Evolutionary conservation across 169 alveolate species (phyloP).

Genomic region (Prorocentrum cordatum): DNA sequence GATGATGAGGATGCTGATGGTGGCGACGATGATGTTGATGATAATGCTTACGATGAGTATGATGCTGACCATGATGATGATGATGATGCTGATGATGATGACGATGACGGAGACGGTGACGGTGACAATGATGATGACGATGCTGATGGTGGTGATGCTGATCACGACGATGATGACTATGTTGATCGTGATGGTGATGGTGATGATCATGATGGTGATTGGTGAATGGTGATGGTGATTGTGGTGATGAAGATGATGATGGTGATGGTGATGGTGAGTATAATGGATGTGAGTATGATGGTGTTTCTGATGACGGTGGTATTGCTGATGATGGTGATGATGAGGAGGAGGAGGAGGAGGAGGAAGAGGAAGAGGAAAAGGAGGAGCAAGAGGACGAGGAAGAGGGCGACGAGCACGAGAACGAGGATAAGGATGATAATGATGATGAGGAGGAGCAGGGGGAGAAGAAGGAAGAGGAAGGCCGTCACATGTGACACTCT

Average conservation of each 20-base stretch:
- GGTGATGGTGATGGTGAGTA: not conserved
- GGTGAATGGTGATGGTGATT: not conserved
- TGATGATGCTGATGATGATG: not conserved
- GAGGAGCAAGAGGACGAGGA: no score
- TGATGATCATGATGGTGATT: not conserved
- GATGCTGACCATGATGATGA: not conserved
- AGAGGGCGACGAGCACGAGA: no score
- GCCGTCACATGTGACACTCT: no score
- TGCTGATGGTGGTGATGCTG: not conserved
- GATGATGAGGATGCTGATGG: not conserved
- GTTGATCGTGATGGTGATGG: not conserved
- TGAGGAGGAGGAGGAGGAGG: no score
- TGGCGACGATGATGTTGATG: not conserved
- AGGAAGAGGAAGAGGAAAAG: no score
- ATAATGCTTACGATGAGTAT: not conserved
- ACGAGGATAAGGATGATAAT: no score
- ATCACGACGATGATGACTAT: not conserved
- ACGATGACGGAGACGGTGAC: not conserved
- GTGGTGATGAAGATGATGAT: not conserved
- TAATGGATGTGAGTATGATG: no score
- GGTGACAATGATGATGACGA: not conserved
- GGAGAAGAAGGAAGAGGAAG: no score
- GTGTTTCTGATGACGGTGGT: no score
- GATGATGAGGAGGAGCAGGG: no score
- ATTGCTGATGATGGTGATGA: no score